A percentile compares a stretch with the other conserved stretches of the same genome.
Conservation (phyloP, 2,329 filamentous ascomycete species). For the Penicillium paneum region DNA sequence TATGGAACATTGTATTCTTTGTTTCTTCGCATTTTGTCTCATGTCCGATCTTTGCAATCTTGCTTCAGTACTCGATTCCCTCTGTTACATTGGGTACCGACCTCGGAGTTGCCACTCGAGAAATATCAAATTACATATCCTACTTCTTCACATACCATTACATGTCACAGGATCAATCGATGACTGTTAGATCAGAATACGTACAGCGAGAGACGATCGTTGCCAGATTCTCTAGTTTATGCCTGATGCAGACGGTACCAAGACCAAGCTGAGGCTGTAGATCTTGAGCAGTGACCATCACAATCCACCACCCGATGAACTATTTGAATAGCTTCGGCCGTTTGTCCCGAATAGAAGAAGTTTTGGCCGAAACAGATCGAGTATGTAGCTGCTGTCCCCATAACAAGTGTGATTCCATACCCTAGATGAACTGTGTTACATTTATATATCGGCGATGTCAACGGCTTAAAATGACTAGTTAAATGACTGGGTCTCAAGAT, state of each 20-base stretch:
- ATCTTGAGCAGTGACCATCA: conserved; percentile 7
- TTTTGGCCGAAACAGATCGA: background rate
- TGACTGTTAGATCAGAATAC: background rate
- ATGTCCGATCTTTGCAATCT: background rate
- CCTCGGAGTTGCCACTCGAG: conserved; percentile 4
- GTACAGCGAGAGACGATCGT: background rate
- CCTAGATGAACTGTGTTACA: conserved; percentile 6
- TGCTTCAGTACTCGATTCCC: background rate
- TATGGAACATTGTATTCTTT: conserved; percentile 11
- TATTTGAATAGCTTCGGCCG: conserved; percentile 12
- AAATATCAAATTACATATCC: background rate
- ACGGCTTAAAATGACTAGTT: background rate
- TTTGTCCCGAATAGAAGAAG: conserved; percentile 6
- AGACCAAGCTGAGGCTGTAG: conserved; percentile 9
- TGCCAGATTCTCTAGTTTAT: background rate
- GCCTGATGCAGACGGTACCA: conserved; percentile 3
- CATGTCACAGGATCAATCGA: background rate
- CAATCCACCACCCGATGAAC: conserved; percentile 7
- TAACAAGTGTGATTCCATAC: background rate
- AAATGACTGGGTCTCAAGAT: background rate
- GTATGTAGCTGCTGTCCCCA: background rate
- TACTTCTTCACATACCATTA: conserved; percentile 7
- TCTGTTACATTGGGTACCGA: conserved; percentile 4
- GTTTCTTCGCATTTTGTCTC: conserved; percentile 3
- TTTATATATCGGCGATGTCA: background rate